Evolutionary conservation across 2,329 filamentous ascomycete species (phyloP), one percentile per base, ranked within the genome.

Genomic region (Cladophialophora carrionii): DNA sequence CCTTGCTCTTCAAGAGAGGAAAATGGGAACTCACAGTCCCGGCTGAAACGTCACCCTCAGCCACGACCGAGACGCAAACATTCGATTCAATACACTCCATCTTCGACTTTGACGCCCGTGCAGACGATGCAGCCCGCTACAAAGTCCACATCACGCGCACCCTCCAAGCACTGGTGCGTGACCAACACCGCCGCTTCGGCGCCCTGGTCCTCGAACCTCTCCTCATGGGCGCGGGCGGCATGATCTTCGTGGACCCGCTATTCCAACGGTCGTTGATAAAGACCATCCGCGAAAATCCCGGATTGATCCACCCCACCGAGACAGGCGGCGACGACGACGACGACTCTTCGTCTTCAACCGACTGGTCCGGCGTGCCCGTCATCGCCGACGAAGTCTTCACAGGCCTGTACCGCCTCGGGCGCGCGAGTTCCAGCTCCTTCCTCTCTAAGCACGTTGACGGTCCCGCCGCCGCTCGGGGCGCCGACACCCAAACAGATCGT

Each of bases 321-420:
- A 20, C 20, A 58, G 41, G 24, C 43, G 24, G 12, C 31, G n/a
- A n/a, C n/a, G n/a, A n/a, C n/a, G n/a, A n/a, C 9, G 41, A 8
- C 14, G 41, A 20, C 24, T n/a, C 32, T 9, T 52, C 26, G 32
- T 48, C 43, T 22, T 20, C 32, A 14, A 72, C 71, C 8, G 69
- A 79, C 32, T 96, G 91, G 91, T 81, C 82, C 1, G 90, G 91
- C 1, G 83, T 96, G 3, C 91, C 92, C 0, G 79, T 96, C 46
- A 82, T 96, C 70, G 91, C 92, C 69, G 91, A 96, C 73, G 92
- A 96, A 74, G 91, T 96, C 41, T 96, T 96, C 77, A 94, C 91
- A 0, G 91, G 91, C 1, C 80, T 96, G 4, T 93, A 93, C 75
- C 90, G 92, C 12, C 86, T 96, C 0, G 91, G 92, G 1, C 85